Base-by-base conservation (phyloP, 2,329 filamentous ascomycete genomes). In the Fusarium sp. region DNA sequence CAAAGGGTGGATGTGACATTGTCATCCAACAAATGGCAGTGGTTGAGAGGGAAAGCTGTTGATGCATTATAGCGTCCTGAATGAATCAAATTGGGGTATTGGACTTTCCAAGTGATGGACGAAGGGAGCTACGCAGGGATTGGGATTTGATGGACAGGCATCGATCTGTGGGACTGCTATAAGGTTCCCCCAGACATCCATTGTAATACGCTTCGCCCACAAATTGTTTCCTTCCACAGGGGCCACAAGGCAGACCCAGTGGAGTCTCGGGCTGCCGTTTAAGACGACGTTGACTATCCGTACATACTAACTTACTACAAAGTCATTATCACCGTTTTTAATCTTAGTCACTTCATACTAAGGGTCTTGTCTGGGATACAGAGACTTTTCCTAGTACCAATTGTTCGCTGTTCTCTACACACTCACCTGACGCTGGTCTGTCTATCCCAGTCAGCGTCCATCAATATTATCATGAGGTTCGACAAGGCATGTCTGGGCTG, bases 221-320 rank as follows among this genome's bases (percentile, higher is more conserved):
- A 73, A 73, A 73, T 60, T 73, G 70, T 73, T 73, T 73, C 70
- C 49, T 42, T 29, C 37, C n/a, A 29, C 33, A 33, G 51, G 29
- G 48, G 33, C 38, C 31, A 49, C 52, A 69, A 49, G 58, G 52
- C 52, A 67, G 37, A 42, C 33, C 25, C 37, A 39, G 64, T 67
- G 55, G 64, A 49, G 63, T 48, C 38, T 33, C 45, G 46, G 31
- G 21, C n/a, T n/a, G 35, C 33, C 49, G 7, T 52, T 27, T 23
- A 52, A 52, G 19, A 27, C 33, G 33, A 48, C 39, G 14, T 37
- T 25, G 27, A 37, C 35, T 49, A 38, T 35, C 0, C 33, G 3
- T 35, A 35, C 35, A 18, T 35, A 35, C 35, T 35, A 35, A 18
- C 16, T 35, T 38, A 33, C 29, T 51, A 27, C 21, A 55, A 41